phyloP scores from a whole-genome alignment of 129 eudicot genomes.

The Flaveria bidentis region DNA sequence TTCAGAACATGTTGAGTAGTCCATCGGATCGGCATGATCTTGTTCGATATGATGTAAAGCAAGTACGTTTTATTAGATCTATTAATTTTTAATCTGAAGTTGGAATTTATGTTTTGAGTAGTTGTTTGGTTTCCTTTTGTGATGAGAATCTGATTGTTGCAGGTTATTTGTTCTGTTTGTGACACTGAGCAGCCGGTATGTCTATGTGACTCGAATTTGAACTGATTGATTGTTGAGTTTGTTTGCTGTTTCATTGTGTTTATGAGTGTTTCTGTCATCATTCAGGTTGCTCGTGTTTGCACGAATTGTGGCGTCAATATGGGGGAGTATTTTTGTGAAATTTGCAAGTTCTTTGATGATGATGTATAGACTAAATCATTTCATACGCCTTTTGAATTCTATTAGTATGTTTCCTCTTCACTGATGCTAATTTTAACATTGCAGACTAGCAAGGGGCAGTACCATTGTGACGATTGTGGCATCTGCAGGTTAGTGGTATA shows the following conservation, averaged over 20 bases:
- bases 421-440: conserved; percentile 26
- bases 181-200: conserved; percentile 96
- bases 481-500: conserved; percentile 78
- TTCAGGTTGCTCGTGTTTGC: conserved; percentile 81
- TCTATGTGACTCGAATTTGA: conserved; percentile 23
- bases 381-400: not conserved
- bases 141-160: conserved; percentile 34
- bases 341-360: conserved; percentile 94
- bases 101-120: not conserved
- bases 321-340: conserved; percentile 90
- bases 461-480: conserved; percentile 95
- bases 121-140: not conserved
- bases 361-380: conserved; percentile 50
- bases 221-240: conserved; percentile 24
- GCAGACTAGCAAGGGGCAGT: conserved; percentile 76
- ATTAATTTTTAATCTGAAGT: conserved; percentile 14
- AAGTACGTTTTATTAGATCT: conserved; percentile 47
- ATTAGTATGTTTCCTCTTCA: conserved; percentile 8
- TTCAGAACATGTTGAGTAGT: conserved; percentile 58
- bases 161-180: conserved; percentile 94
- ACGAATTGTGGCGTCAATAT: conserved; percentile 92
- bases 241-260: conserved; percentile 13
- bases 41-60: conserved; percentile 69
- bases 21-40: conserved; percentile 84
- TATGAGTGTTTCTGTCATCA: not conserved